Conservation (phyloP, 169 alveolate genomes). For the Cryptosporidium ubiquitum region DNA sequence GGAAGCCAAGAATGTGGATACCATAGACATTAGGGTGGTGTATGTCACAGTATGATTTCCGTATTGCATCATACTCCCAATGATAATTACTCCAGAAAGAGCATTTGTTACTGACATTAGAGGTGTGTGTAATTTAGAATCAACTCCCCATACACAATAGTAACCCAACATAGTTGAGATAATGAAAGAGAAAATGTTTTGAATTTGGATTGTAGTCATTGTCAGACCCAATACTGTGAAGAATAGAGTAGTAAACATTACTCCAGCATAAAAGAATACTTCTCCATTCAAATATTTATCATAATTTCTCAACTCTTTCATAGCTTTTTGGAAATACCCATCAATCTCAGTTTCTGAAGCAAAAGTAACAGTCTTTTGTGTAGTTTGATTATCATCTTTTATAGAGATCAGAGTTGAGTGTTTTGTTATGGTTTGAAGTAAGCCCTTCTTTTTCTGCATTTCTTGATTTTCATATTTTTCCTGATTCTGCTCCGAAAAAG, state of each 20-base stretch:
- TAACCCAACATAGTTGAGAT: slow-evolving; percentile 81
- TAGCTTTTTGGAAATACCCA: not conserved
- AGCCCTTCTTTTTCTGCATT: not conserved
- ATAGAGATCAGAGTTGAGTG: not conserved
- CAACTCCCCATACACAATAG: slow-evolving; percentile 82
- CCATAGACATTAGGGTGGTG: slow-evolving; percentile 53
- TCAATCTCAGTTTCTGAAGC: not conserved
- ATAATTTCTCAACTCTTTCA: not conserved
- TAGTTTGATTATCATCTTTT: not conserved
- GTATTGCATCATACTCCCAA: slow-evolving; percentile 81
- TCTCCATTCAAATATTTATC: not conserved
- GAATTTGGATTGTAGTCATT: slow-evolving; percentile 34
- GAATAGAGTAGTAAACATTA: not conserved
- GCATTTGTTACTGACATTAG: slow-evolving; percentile 85
- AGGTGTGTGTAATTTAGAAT: slow-evolving; percentile 83
- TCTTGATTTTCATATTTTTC: not conserved
- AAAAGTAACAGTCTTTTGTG: not conserved
- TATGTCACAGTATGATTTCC: slow-evolving; percentile 47
- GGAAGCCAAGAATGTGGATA: slow-evolving; percentile 76
- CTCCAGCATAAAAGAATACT: not conserved
- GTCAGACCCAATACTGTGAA: slow-evolving; percentile 26
- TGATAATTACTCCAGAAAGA: slow-evolving; percentile 81
- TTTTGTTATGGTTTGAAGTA: not conserved
- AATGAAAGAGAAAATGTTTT: slow-evolving; percentile 68
- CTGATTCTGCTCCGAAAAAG: slow-evolving; percentile 22